A percentile compares a stretch with the other conserved stretches of the same genome.
Evolutionary conservation across 2,329 filamentous ascomycete species (phyloP).

Genomic region (Aspergillus bombycis): DNA sequence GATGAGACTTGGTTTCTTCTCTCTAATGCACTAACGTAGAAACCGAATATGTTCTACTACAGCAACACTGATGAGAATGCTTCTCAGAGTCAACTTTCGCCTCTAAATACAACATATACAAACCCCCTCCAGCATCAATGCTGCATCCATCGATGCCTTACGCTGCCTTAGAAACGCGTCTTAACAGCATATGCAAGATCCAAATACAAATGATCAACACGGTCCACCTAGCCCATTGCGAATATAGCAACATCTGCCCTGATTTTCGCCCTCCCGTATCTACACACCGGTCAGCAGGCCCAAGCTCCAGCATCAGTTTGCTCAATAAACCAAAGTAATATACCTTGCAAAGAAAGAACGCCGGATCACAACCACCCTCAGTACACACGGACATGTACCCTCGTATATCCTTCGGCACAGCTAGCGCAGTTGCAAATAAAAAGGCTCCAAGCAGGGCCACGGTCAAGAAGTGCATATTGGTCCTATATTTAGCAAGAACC

Average conservation of each 20-base stretch:
- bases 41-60: no score
- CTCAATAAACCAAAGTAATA: neutral
- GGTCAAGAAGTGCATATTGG: neutral
- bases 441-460: neutral
- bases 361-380: neutral
- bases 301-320: accelerated
- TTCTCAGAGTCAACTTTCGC: no score
- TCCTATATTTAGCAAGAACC: neutral
- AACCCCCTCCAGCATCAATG: no score
- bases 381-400: neutral
- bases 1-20: no score
- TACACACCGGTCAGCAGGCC: neutral
- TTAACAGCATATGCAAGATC: no score
- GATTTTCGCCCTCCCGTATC: neutral
- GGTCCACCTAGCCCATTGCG: neutral
- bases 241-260: neutral
- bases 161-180: no score
- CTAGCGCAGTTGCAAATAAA: neutral
- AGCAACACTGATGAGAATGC: no score
- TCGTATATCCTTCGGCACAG: neutral
- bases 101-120: no score
- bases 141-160: no score
- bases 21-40: no score
- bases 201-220: neutral
- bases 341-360: neutral